Conservation (phyloP, 495 filamentous ascomycete species). For the Tuber borchii region DNA sequence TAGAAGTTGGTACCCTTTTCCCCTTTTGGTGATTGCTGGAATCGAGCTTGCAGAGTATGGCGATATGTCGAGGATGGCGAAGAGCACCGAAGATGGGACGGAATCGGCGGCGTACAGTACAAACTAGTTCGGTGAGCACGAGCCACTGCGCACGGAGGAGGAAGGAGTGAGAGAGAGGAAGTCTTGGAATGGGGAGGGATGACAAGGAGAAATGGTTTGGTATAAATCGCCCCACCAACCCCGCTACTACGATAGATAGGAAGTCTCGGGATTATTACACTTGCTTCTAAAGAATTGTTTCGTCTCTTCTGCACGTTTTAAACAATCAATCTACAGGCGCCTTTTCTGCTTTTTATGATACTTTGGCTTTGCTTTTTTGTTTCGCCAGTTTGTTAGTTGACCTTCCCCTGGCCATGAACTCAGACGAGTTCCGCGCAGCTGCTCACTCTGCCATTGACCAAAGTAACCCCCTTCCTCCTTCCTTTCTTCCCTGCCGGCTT, state of each 20-base stretch:
- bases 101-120: background rate
- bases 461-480: conserved; percentile 51
- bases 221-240: background rate
- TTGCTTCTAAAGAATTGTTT: background rate
- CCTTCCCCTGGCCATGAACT: conserved; percentile 58
- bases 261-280: background rate
- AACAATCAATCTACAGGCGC: background rate
- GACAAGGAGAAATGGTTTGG: background rate
- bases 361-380: background rate
- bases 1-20: background rate
- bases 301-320: background rate
- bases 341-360: background rate
- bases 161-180: background rate
- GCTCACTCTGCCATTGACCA: conserved; percentile 78
- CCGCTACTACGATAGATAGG: background rate
- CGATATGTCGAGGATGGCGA: background rate
- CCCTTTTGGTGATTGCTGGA: background rate
- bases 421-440: conserved; percentile 70
- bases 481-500: conserved; percentile 4
- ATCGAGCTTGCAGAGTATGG: background rate
- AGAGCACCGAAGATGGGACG: background rate
- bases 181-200: background rate
- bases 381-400: background rate
- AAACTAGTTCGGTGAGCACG: background rate
- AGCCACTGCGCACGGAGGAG: background rate